Percentiles rank a stretch among this genome's conserved stretches.
Evolutionary conservation across 768 basidiomycete species (phyloP).

Genomic region (Kwoniella mangroviensis): DNA sequence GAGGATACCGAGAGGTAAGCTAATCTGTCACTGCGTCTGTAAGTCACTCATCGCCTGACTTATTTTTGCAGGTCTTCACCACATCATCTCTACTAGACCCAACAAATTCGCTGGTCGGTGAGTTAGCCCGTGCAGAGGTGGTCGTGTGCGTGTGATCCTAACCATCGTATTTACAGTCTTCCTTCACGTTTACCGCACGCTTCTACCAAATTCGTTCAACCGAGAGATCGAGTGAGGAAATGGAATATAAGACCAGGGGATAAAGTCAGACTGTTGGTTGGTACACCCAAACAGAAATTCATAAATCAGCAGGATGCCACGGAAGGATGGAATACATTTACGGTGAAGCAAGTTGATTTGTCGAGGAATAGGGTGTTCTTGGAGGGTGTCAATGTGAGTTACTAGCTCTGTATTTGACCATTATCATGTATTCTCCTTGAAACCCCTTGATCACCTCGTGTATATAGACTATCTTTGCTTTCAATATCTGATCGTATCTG

Average conservation of each 20-base stretch:
- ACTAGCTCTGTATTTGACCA: background rate
- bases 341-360: conserved; percentile 49
- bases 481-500: no score
- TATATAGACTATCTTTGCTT: no score
- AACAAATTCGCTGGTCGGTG: conserved; percentile 26
- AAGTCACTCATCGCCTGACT: background rate
- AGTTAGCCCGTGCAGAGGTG: background rate
- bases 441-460: background rate
- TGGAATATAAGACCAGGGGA: conserved; percentile 56
- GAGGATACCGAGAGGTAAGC: conserved; percentile 32
- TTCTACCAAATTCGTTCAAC: conserved; percentile 41
- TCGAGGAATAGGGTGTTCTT: conserved; percentile 49
- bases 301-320: conserved; percentile 38
- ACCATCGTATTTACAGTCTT: no score
- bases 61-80: conserved; percentile 12
- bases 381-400: conserved; percentile 49
- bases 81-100: conserved; percentile 18
- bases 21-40: background rate
- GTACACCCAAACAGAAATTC: conserved; percentile 49
- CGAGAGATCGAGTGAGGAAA: conserved; percentile 43
- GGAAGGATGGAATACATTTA: conserved; percentile 52
- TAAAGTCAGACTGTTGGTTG: conserved; percentile 50
- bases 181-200: conserved; percentile 42
- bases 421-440: background rate
- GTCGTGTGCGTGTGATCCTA: background rate